Evolutionary conservation across 140 eudicot genomes (phyloP), one percentile per base, ranked within the genome.

Genomic region (Flaveria floridana): DNA sequence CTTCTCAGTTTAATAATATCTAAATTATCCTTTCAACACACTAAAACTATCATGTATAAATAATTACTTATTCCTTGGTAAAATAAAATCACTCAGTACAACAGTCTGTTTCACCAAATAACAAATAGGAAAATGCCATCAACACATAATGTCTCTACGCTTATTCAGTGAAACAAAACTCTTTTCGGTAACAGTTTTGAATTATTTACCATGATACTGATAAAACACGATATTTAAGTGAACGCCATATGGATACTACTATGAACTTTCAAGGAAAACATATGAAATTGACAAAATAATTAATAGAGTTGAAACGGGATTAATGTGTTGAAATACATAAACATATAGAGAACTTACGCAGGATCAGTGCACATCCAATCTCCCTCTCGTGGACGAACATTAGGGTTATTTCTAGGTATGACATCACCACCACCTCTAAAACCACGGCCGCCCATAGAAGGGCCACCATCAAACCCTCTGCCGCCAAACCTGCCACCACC

Each of bases 331-430:
- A 37, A 16, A 2, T 7, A 42, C 39, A 65, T 2, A 19, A 19
- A 3, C 28, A 13, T 4, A 37, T 13, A 41, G 20, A 9, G 46
- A 56, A 81, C 95, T 84, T 80, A 91, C 97, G 78, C 7, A 23
- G 98, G 98, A 76, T 92, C 98, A 18, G 95, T 30, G 84, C 98
- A 92, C 77, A 85, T 77, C 98, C 98, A 92, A 80, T 92, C 98
- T 47, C 98, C 98, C 66, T 92, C 98, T 70, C 98, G 78, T 11
- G 98, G 98, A 13, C 89, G 92, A 10, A 92, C 96, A 82, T 92
- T 92, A 58, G 98, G 92, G 76, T 86, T 89, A 77, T 78, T 87
- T 80, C 85, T 83, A 61, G 91, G 89, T 65, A 81, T 28, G 50
- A 76, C 86, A 19, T 86, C 95, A 37, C 83, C 86, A 75, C 96